Base-by-base conservation (phyloP, 805 yeast species). In the Barnettozyma wickerhamii region DNA sequence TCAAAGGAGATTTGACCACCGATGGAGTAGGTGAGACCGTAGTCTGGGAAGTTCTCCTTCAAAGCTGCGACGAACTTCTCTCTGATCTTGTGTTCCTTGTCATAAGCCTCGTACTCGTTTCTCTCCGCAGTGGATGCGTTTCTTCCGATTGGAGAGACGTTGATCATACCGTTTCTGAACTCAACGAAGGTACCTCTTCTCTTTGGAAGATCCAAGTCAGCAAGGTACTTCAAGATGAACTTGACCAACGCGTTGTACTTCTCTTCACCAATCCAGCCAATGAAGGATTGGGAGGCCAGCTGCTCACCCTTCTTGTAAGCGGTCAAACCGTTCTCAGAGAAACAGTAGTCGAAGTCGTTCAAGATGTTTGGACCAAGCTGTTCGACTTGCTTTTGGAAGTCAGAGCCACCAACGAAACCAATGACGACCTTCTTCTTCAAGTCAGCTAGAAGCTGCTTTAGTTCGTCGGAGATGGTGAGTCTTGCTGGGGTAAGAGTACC, bases 1-100 rank as follows among this genome's bases (percentile, higher is more conserved):
- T 93, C 99, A 59, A 93, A 93, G 27, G 98, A 91, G 65, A 93
- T 93, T 77, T 93, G 98, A 56, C 99, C 99, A 67, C 99, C 99
- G 52, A 93, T 93, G 45, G 99, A 93, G 77, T 84, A 93, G 53
- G 98, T 91, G 62, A 93, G 77, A 42, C 83, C 84, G 58, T 73
- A 73, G 66, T 90, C 91, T 43, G 91, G 66, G 75, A 93, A 93
- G 59, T 81, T 77, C 62, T 78, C 77, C 69, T 77, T 85, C 62
- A 93, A 76, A 39, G 95, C 96, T 40, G 68, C 71, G 49, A 93
- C 98, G 75, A 93, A 75, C 47, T 73, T 79, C 58, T 77, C 79
- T 79, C 99, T 87, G 58, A 93, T 66, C 59, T 86, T 76, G 74
- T 85, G 79, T 60, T 69, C 74, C 57, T 79, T 74, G 68, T 93